Conservation (phyloP, 768 basidiomycete genomes). For the Amylocystis lapponica region DNA sequence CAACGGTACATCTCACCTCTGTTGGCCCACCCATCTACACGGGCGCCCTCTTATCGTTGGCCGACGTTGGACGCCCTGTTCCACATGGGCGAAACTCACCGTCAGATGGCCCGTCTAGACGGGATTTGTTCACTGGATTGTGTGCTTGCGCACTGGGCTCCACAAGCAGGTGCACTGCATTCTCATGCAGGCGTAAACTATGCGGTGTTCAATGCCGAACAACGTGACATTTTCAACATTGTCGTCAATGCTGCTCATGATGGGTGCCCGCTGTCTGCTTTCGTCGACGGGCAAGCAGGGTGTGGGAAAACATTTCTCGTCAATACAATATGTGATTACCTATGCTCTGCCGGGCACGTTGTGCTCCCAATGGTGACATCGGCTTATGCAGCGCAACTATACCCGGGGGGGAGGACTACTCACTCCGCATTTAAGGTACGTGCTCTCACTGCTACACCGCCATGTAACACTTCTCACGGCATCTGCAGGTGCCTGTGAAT, state of each 20-base stretch:
- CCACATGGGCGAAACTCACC: no score
- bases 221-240: conserved; percentile 6
- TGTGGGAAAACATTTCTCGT: conserved; percentile 32
- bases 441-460: no score
- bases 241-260: conserved; percentile 1
- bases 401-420: conserved; percentile 28
- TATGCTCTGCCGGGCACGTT: conserved; percentile 21
- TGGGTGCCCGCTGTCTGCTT: conserved; percentile 8
- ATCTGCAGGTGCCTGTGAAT: conserved; percentile 24
- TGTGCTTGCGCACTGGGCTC: no score
- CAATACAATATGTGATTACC: conserved; percentile 21
- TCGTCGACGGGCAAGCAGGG: conserved; percentile 32
- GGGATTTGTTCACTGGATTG: no score
- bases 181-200: no score
- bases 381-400: conserved; percentile 31
- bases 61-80: no score
- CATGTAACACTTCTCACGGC: no score
- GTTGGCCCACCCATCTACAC: no score
- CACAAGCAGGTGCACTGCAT: no score
- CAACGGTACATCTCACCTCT: no score
- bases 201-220: conserved; percentile 15
- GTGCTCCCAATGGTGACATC: conserved; percentile 29
- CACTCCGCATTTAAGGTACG: conserved; percentile 31
- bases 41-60: no score
- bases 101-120: no score